Base-by-base conservation (phyloP, 2,329 filamentous ascomycete species). In the Epichloe baconii region DNA sequence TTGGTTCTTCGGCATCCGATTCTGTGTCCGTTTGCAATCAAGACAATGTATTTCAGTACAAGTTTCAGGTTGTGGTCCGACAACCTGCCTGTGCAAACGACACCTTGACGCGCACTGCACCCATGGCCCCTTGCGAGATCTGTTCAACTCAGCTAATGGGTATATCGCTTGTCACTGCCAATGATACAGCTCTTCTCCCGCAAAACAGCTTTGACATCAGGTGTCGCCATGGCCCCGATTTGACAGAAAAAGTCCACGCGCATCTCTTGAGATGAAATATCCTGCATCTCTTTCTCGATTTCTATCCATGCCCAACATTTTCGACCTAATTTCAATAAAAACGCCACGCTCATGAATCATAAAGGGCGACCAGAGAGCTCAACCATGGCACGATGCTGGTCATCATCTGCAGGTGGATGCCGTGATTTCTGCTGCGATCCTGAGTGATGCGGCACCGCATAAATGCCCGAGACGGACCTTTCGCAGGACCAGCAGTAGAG, bases 301-400 rank as follows among this genome's bases (percentile, higher is more conserved):
- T 60, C 26, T 31, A 11, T 31, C 60, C 60, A 62, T 55, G 61
- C 58, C 60, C 62, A 14, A 23, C 54, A 54, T 55, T 55, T 59
- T 56, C 53, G 57, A 46, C 54, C 57, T 60, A 56, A 53, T 59
- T 56, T 61, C 58, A 61, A 66, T 61, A 61, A 26, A 26, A 26
- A 68, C 65, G 65, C 65, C 65, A 51, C 65, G 65, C 65, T 68
- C 57, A 64, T 65, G 60, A 60, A 65, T 58, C 51, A 61, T 56
- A 57, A 61, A 57, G 44, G 54, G 58, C 58, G 57, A 56, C 47
- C 53, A 51, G 17, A 15, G 26, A 42, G 26, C 46, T 38, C 19
- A 35, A 21, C 23, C 37, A 31, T 31, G 26, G 35, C 21, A 17
- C 21, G n/a, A 19, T 10, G 14, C 26, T 47, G 47, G n/a, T 11